These are phyloP conservation scores for Benincasa hispida DNA, from an alignment of 306 rosid species.

Conservation along the genomic window DNA sequence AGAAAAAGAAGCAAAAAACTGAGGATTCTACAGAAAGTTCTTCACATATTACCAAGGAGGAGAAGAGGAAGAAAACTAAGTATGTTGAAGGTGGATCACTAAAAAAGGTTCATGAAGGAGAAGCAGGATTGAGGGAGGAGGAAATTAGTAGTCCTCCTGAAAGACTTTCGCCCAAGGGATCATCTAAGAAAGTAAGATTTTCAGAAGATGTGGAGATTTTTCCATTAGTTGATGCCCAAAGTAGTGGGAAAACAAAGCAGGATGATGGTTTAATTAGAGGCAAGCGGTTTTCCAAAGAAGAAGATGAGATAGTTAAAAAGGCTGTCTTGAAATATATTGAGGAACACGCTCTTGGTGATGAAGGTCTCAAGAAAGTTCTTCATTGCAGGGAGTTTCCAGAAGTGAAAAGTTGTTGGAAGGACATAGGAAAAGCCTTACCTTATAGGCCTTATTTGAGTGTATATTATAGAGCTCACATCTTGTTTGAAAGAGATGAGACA, in stretches of 20 bases:
- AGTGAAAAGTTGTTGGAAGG: conserved; percentile 53
- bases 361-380: conserved; percentile 49
- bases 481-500: conserved; percentile 37
- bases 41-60: conserved; percentile 1
- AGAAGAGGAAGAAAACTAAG: conserved; percentile 16
- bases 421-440: conserved; percentile 40
- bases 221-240: conserved; percentile 6
- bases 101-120: conserved; percentile 3
- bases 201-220: conserved; percentile 47
- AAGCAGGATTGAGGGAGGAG: background rate
- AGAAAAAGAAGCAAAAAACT: background rate
- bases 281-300: conserved; percentile 56
- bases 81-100: background rate
- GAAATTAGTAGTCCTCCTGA: background rate
- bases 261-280: conserved; percentile 23
- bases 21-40: background rate
- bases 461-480: conserved; percentile 41
- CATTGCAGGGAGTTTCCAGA: conserved; percentile 9
- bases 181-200: conserved; percentile 40
- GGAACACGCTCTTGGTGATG: conserved; percentile 41
- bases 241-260: background rate
- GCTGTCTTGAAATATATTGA: conserved; percentile 42
- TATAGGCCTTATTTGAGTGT: conserved; percentile 25
- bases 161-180: conserved; percentile 7
- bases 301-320: conserved; percentile 38